phyloP scores from a whole-genome alignment of 306 rosid genomes.

The Erythrophleum fordii region DNA sequence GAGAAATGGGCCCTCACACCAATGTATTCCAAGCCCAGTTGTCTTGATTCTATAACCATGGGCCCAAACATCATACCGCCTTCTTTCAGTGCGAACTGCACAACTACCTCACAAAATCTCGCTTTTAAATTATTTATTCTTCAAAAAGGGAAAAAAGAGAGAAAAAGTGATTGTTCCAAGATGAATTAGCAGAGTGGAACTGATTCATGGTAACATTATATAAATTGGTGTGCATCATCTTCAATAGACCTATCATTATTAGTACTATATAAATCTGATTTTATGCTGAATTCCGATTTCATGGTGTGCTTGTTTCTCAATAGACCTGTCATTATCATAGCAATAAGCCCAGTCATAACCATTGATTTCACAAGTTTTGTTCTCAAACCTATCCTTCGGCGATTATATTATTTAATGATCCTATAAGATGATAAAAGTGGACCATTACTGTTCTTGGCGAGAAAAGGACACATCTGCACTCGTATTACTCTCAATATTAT shows the following conservation, averaged over 20 bases:
- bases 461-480: neutral
- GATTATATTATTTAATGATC: neutral
- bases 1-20: slow-evolving; percentile 37
- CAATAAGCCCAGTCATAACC: neutral
- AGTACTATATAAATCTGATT: neutral
- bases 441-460: neutral
- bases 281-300: neutral
- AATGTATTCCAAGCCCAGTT: neutral
- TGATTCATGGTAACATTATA: neutral
- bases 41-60: neutral
- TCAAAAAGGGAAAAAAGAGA: neutral
- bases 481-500: neutral
- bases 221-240: neutral
- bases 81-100: neutral
- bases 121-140: neutral
- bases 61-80: neutral
- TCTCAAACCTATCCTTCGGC: neutral
- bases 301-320: neutral
- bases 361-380: neutral
- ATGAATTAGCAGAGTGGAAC: neutral
- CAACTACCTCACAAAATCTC: neutral
- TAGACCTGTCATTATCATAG: neutral
- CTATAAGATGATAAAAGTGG: neutral
- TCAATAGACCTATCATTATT: neutral
- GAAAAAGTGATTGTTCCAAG: neutral